Evolutionary conservation across 768 basidiomycete species (phyloP).

Genomic region (Phaffia australis): DNA sequence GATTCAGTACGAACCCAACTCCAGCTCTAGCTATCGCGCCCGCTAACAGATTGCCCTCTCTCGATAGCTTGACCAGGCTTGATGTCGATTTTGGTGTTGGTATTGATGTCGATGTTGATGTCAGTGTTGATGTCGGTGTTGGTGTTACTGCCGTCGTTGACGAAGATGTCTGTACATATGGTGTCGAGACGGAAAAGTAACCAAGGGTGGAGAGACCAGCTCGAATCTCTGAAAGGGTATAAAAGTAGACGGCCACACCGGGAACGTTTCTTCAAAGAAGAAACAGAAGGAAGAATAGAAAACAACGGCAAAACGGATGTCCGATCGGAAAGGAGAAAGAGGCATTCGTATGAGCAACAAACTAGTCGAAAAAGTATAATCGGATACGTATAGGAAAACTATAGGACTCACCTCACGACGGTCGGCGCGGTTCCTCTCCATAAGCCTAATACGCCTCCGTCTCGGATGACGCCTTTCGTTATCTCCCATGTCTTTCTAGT

Average conservation of each 20-base stretch:
- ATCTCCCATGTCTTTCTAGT: conserved; percentile 29
- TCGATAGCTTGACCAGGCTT: conserved; percentile 45
- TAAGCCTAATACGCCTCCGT: conserved; percentile 58
- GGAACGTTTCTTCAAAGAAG: conserved; percentile 61
- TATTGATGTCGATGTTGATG: conserved; percentile 19
- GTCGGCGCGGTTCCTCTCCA: conserved; percentile 85
- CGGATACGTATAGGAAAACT: conserved; percentile 11
- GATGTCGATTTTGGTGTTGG: conserved; percentile 22
- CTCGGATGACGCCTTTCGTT: conserved; percentile 45
- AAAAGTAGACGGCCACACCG: conserved; percentile 86
- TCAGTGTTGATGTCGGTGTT: conserved; percentile 3
- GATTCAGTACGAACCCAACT: conserved; percentile 77
- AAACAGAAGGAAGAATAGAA: not conserved
- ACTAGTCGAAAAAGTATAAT: no score
- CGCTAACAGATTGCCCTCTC: conserved; percentile 60
- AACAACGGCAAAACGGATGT: not conserved
- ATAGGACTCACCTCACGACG: conserved; percentile 49
- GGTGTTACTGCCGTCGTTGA: conserved; percentile 5
- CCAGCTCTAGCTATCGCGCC: conserved; percentile 70
- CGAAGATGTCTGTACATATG: not conserved
- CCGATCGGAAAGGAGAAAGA: not conserved
- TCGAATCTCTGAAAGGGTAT: conserved; percentile 71
- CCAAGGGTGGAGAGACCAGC: conserved; percentile 59
- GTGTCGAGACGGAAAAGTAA: conserved; percentile 47
- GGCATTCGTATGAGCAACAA: no score